Evolutionary conservation across 169 alveolate genomes (phyloP).

Genomic region (Cryptosporidium ubiquitum): DNA sequence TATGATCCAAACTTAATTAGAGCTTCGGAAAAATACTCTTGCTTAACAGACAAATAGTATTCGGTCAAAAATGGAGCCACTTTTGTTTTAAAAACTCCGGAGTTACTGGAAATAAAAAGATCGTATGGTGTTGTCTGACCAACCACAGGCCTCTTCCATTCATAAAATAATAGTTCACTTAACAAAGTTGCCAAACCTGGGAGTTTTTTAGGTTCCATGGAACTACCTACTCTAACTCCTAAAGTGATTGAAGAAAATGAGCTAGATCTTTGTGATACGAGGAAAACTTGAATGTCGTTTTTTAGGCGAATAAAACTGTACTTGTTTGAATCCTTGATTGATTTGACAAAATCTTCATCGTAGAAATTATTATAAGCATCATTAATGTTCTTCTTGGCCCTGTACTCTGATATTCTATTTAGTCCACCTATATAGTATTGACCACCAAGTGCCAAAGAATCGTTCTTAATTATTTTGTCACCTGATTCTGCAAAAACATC

Average conservation of each 20-base stretch:
- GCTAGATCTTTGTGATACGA: slow-evolving; percentile 30
- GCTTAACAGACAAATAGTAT: slow-evolving; percentile 16
- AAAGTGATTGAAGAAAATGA: slow-evolving; percentile 3
- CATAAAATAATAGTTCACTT: slow-evolving; percentile 27
- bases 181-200: slow-evolving; percentile 54
- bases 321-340: slow-evolving; percentile 14
- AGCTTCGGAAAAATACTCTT: slow-evolving; percentile 35
- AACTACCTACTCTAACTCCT: slow-evolving; percentile 66
- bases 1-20: slow-evolving; percentile 8
- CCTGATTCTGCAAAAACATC: background rate
- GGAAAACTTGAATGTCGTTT: slow-evolving; percentile 46
- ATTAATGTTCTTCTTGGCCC: slow-evolving; percentile 15
- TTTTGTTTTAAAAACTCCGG: slow-evolving; percentile 13
- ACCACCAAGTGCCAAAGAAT: slow-evolving; percentile 28
- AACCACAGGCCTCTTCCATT: slow-evolving; percentile 35
- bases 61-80: slow-evolving; percentile 30
- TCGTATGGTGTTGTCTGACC: background rate
- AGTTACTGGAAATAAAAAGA: slow-evolving; percentile 19
- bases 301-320: slow-evolving; percentile 24
- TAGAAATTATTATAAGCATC: background rate
- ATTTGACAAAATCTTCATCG: slow-evolving; percentile 39
- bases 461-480: slow-evolving; percentile 6
- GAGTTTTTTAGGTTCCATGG: slow-evolving; percentile 34
- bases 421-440: slow-evolving; percentile 13
- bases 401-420: slow-evolving; percentile 29